Evolutionary conservation across 2,329 filamentous ascomycete genomes (phyloP), one percentile per base, ranked within the genome.

Genomic region (Sarocladium strictum): DNA sequence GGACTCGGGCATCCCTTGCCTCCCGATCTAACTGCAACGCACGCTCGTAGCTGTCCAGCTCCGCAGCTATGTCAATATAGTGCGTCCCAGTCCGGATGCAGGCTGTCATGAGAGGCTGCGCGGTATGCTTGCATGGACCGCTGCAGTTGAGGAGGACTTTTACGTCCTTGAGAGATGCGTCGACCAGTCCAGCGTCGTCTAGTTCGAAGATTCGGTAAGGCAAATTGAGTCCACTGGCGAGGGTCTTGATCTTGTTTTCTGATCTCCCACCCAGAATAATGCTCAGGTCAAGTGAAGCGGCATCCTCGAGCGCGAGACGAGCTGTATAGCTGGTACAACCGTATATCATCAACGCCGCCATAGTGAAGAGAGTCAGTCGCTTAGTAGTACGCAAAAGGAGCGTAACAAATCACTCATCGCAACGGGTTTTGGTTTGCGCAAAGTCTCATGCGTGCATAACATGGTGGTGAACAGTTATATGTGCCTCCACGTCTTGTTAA

Each of bases 291-390:
- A 17, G 19, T 17, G 23, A 35, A 15, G 57, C 55, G 1, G 61
- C 61, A n/a, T 61, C 29, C 24, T 57, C 38, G 43, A 53, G 55
- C 14, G 51, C 57, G n/a, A 63, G 43, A 17, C 58, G 56, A 21
- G 58, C 61, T 10, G 61, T 62, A 24, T 63, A 63, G 2, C 62
- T 61, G 1, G 57, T 59, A 14, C 58, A 58, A 2, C 62, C 62
- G 49, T 63, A 62, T 2, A 63, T 59, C 54, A 62, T 55, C 2
- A 59, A 12, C 2, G 19, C 14, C 11, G 52, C 10, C 57, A 57
- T 59, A 54, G 7, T 29, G 43, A 10, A 12, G 24, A 32, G 40
- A n/a, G n/a, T n/a, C n/a, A n/a, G n/a, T n/a, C n/a, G n/a, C n/a
- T n/a, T n/a, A n/a, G n/a, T n/a, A n/a, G n/a, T n/a, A n/a, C n/a